phyloP scores from a whole-genome alignment of 805 yeast genomes.

The Pichia californica region DNA sequence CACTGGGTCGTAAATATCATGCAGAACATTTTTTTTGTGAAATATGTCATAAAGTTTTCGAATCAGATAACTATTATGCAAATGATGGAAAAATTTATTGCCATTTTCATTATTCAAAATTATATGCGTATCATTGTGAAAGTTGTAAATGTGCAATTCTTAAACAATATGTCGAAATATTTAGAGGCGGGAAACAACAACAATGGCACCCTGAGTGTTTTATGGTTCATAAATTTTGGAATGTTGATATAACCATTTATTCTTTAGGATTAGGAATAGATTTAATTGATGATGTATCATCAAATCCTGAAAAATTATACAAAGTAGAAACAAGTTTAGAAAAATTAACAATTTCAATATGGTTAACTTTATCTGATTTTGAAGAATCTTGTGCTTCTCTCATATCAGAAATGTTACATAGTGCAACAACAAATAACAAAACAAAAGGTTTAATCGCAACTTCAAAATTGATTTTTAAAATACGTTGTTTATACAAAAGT shows the following conservation, averaged over 20 bases:
- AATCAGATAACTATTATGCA: constrained; percentile 89
- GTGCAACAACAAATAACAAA: constrained; percentile 70
- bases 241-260: constrained; percentile 65
- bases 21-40: constrained; percentile 93
- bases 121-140: constrained; percentile 83
- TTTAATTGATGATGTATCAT: constrained; percentile 29
- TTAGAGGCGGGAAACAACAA: constrained; percentile 83
- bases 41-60: constrained; percentile 79
- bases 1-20: constrained; percentile 86
- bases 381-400: constrained; percentile 88
- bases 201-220: constrained; percentile 99
- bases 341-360: constrained; percentile 50
- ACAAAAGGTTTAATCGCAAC: constrained; percentile 61
- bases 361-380: constrained; percentile 81
- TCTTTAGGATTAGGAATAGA: constrained; percentile 38
- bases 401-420: constrained; percentile 85
- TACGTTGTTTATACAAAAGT: constrained; percentile 73
- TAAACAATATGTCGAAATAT: constrained; percentile 89
- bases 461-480: constrained; percentile 61
- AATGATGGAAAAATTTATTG: constrained; percentile 79
- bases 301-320: constrained; percentile 43
- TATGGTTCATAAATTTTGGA: constrained; percentile 97
- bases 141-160: constrained; percentile 90
- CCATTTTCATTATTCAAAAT: constrained; percentile 84
- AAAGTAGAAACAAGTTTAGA: constrained; percentile 62